Conservation (phyloP, 768 basidiomycete genomes). For the Serpula lacrymans region DNA sequence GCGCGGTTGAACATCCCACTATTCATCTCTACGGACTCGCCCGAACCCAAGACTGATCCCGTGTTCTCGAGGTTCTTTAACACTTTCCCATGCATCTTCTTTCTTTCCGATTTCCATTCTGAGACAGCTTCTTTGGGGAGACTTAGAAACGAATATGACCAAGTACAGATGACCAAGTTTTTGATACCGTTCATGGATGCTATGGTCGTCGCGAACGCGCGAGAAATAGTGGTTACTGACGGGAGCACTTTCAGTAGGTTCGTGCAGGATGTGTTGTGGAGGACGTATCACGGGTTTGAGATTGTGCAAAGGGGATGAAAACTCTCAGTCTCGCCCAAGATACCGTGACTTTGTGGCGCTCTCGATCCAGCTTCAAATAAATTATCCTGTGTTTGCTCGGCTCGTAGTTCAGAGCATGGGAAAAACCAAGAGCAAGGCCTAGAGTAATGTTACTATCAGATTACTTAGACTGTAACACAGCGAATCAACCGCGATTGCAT, state of each 20-base stretch:
- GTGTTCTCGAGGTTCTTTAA: slow-evolving; percentile 41
- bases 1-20: slow-evolving; percentile 52
- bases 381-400: no score
- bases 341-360: no score
- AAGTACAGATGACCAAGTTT: slow-evolving; percentile 41
- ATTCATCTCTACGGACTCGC: slow-evolving; percentile 64
- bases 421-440: no score
- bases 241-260: slow-evolving; percentile 76
- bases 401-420: no score
- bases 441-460: no score
- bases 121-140: slow-evolving; percentile 28
- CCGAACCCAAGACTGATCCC: slow-evolving; percentile 36
- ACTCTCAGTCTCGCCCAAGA: no score
- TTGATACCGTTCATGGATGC: slow-evolving; percentile 68
- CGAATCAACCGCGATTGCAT: no score
- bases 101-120: slow-evolving; percentile 47
- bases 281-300: slow-evolving; percentile 47
- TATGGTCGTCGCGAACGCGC: slow-evolving; percentile 58
- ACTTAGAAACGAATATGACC: slow-evolving; percentile 46
- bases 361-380: no score
- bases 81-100: slow-evolving; percentile 65
- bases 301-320: slow-evolving; percentile 51
- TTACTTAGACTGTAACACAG: no score
- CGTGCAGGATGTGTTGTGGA: slow-evolving; percentile 66
- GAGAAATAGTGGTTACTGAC: slow-evolving; percentile 62